These are phyloP conservation scores for Hypoxylon sp. DNA, from an alignment of 2,329 filamentous ascomycete genomes.

Conservation along the genomic window DNA sequence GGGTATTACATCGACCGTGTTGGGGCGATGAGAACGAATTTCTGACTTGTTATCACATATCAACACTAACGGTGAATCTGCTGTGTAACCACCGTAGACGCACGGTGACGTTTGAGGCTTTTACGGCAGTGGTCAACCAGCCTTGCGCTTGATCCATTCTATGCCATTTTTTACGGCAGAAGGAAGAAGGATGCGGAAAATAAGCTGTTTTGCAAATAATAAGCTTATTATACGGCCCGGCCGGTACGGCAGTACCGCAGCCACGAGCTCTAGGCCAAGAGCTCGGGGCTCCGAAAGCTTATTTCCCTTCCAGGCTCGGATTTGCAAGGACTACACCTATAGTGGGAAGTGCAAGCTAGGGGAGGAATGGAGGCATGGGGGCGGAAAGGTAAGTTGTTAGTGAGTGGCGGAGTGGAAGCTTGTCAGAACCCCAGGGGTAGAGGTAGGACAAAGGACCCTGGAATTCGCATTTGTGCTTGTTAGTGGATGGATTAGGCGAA, in stretches of 20 bases:
- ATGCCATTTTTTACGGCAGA: neutral
- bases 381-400: neutral
- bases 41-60: neutral
- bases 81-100: constrained; percentile 9
- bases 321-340: neutral
- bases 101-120: constrained; percentile 30
- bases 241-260: neutral
- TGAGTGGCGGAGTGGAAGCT: neutral
- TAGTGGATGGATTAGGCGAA: neutral
- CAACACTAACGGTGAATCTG: constrained; percentile 3
- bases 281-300: constrained; percentile 31
- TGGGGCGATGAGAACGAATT: neutral
- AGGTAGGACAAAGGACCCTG: constrained; percentile 10
- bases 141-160: neutral
- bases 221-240: constrained; percentile 27
- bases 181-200: neutral
- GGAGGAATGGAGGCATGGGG: neutral
- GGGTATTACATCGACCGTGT: constrained; percentile 6
- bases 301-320: constrained; percentile 7
- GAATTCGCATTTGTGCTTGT: neutral
- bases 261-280: constrained; percentile 9
- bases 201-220: constrained; percentile 1
- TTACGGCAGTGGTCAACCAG: constrained; percentile 1
- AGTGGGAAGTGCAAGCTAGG: neutral
- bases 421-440: constrained; percentile 2